These are phyloP conservation scores for Yamadazyma songkhlaensis DNA, from an alignment of 1,139 yeast genomes.

Conservation along the genomic window DNA sequence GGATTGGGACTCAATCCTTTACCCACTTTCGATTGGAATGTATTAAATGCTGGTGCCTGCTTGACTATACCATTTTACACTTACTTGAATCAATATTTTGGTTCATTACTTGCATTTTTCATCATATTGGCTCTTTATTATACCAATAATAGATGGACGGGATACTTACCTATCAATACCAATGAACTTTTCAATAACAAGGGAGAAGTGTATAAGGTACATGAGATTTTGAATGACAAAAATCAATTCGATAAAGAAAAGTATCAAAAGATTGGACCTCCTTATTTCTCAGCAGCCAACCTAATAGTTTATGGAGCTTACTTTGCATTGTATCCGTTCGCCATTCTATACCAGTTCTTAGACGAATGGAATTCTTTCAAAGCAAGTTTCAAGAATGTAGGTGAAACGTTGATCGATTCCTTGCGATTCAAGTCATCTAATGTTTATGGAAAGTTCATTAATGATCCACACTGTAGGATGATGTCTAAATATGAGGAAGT, in stretches of 20 bases:
- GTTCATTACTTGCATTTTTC: constrained; percentile 31
- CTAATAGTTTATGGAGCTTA: constrained; percentile 41
- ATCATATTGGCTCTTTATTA: constrained; percentile 31
- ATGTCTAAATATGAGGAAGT: constrained; percentile 56
- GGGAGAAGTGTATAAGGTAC: constrained; percentile 33
- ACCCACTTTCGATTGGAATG: constrained; percentile 47
- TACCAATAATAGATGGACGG: constrained; percentile 40
- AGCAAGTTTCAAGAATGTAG: constrained; percentile 36
- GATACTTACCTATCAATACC: constrained; percentile 38
- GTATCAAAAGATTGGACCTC: constrained; percentile 38
- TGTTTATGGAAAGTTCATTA: constrained; percentile 45
- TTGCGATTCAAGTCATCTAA: constrained; percentile 34
- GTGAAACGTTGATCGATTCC: constrained; percentile 29
- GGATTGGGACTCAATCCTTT: constrained; percentile 46
- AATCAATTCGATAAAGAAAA: constrained; percentile 30
- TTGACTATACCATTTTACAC: constrained; percentile 43
- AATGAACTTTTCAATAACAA: constrained; percentile 34
- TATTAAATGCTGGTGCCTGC: constrained; percentile 37
- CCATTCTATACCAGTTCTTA: constrained; percentile 34
- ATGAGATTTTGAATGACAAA: constrained; percentile 28
- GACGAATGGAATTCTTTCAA: constrained; percentile 48
- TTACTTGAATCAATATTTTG: constrained; percentile 35
- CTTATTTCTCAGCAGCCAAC: constrained; percentile 43
- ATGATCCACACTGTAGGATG: constrained; percentile 57
- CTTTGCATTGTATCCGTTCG: constrained; percentile 43